Conservation (phyloP, 441 rosid species). For the Erodium texanum region DNA sequence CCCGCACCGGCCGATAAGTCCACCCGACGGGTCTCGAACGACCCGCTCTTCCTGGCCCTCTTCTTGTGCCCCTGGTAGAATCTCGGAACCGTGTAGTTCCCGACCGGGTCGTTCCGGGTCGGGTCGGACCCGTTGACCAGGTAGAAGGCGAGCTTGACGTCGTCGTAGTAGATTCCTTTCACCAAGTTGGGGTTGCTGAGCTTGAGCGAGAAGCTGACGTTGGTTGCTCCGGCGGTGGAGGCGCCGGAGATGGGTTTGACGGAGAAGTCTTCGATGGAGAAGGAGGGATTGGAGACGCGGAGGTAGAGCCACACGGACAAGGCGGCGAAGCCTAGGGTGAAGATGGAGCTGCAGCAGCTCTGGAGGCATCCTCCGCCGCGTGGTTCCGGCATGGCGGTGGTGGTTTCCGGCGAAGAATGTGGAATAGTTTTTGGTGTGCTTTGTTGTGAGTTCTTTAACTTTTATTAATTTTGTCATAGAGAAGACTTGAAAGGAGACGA, state of each 20-base stretch:
- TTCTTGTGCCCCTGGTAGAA: conserved; percentile 70
- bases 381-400: conserved; percentile 21
- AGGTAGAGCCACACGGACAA: conserved; percentile 38
- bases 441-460: no score
- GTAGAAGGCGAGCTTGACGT: conserved; percentile 38
- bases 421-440: no score
- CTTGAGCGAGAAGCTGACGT: conserved; percentile 35
- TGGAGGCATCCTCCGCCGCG: conserved; percentile 20
- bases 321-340: conserved; percentile 39
- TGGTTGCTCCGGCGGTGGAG: conserved; percentile 16
- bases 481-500: neutral
- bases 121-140: neutral
- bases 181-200: conserved; percentile 54
- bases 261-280: neutral
- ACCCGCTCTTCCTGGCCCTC: conserved; percentile 38
- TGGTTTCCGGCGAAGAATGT: no score
- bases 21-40: neutral
- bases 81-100: conserved; percentile 20
- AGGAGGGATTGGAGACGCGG: conserved; percentile 49
- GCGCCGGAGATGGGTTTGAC: neutral
- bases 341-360: conserved; percentile 47
- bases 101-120: conserved; percentile 4
- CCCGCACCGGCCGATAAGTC: neutral
- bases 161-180: conserved; percentile 55
- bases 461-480: neutral